phyloP scores from a whole-genome alignment of 1,139 yeast genomes.

The Zygoascus hellenicus region DNA sequence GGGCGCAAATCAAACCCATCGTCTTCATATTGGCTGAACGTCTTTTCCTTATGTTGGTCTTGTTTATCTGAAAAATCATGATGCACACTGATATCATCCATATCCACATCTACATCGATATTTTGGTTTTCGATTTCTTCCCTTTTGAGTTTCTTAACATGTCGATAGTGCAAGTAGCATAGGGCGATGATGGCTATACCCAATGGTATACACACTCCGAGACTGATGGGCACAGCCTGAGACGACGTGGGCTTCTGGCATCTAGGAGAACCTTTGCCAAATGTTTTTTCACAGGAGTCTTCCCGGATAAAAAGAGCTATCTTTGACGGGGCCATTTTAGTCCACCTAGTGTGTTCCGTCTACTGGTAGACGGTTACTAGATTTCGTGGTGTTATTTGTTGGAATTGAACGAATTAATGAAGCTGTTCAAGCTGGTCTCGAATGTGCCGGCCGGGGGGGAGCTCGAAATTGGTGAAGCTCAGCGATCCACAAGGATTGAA shows the following conservation, averaged over 20 bases:
- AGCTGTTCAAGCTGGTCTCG: too few relatives aligned
- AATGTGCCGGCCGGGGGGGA: too few relatives aligned
- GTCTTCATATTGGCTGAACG: neutral
- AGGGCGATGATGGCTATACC: conserved; percentile 30
- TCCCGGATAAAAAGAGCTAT: neutral
- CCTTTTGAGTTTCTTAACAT: conserved; percentile 28
- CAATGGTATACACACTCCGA: conserved; percentile 38
- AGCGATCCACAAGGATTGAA: too few relatives aligned
- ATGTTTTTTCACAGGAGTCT: conserved; percentile 2
- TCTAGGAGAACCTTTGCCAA: conserved; percentile 11
- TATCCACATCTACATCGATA: conserved; percentile 34
- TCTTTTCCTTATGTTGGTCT: conserved; percentile 8
- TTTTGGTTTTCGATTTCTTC: conserved; percentile 34
- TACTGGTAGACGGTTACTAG: neutral
- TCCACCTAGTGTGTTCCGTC: too few relatives aligned
- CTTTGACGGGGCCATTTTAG: too few relatives aligned
- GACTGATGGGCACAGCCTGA: conserved; percentile 34
- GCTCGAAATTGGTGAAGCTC: too few relatives aligned
- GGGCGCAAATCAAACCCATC: conserved; percentile 7
- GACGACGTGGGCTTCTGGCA: conserved; percentile 29
- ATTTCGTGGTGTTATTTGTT: too few relatives aligned
- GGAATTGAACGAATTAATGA: too few relatives aligned
- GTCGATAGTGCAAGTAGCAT: conserved; percentile 32
- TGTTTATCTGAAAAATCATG: too few relatives aligned
- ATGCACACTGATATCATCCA: conserved; percentile 19